phyloP scores from a whole-genome alignment of 148 eudicot species.

The Pharnaceum exiguum region DNA sequence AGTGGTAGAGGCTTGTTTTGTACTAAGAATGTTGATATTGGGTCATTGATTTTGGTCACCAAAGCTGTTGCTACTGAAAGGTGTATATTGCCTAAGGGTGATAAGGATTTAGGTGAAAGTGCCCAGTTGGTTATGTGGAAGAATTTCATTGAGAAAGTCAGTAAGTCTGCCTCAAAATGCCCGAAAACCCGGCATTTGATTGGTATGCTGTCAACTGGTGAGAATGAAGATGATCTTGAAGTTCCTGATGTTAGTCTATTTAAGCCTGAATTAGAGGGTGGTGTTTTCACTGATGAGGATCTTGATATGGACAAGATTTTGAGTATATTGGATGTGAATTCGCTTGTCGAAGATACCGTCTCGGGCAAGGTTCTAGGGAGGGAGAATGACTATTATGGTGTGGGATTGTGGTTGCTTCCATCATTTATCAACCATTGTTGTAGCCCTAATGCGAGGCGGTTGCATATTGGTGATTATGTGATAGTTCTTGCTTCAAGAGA shows the following conservation, averaged over 20 bases:
- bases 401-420: constrained; percentile 78
- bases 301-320: constrained; percentile 41
- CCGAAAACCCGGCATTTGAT: constrained; percentile 40
- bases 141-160: constrained; percentile 66
- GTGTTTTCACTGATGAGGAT: background rate
- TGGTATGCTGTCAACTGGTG: constrained; percentile 53
- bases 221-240: constrained; percentile 52
- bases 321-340: constrained; percentile 74
- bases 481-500: constrained; percentile 65
- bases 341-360: constrained; percentile 59
- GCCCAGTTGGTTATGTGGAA: constrained; percentile 73
- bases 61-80: constrained; percentile 82
- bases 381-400: constrained; percentile 61
- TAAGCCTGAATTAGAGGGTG: constrained; percentile 40
- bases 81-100: constrained; percentile 54
- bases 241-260: constrained; percentile 50
- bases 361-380: constrained; percentile 71
- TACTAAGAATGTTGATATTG: constrained; percentile 62
- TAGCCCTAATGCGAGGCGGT: constrained; percentile 61
- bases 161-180: constrained; percentile 48
- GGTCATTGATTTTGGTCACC: constrained; percentile 58
- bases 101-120: constrained; percentile 35
- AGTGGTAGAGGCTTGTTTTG: constrained; percentile 84
- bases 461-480: constrained; percentile 74
- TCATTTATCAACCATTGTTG: constrained; percentile 86